These are phyloP conservation scores for Trichosporon ovoides DNA, from an alignment of 1,284 basidiomycete species.

Conservation along the genomic window DNA sequence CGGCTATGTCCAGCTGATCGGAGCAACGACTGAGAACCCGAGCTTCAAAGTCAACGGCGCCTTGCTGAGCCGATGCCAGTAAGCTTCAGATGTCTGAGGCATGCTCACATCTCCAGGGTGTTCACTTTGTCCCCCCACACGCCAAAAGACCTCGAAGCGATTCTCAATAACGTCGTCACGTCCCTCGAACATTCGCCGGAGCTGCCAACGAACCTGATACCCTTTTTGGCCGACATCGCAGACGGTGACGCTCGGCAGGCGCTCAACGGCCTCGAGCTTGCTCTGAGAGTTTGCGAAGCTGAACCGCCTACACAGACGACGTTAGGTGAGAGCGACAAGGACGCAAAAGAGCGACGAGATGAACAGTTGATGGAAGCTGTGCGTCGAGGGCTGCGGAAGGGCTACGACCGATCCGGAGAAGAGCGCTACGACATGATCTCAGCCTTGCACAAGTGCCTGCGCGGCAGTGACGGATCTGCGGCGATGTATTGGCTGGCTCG, in stretches of 20 bases:
- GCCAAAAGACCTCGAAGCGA: slow-evolving; percentile 36
- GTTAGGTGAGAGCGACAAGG: slow-evolving; percentile 8
- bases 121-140: slow-evolving; percentile 42
- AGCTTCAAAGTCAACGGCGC: slow-evolving; percentile 77
- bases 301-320: slow-evolving; percentile 22
- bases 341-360: slow-evolving; percentile 20
- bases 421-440: slow-evolving; percentile 80
- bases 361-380: slow-evolving; percentile 48
- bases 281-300: slow-evolving; percentile 42
- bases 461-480: slow-evolving; percentile 71
- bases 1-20: slow-evolving; percentile 73
- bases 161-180: slow-evolving; percentile 37
- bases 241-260: slow-evolving; percentile 53
- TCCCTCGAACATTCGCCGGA: slow-evolving; percentile 39
- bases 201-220: slow-evolving; percentile 52
- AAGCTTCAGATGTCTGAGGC: slow-evolving; percentile 26
- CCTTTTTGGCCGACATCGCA: slow-evolving; percentile 49
- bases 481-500: slow-evolving; percentile 85
- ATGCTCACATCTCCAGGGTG: slow-evolving; percentile 26
- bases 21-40: slow-evolving; percentile 88
- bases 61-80: slow-evolving; percentile 74
- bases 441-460: slow-evolving; percentile 78
- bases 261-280: slow-evolving; percentile 50
- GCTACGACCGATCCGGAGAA: slow-evolving; percentile 71
- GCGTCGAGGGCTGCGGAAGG: slow-evolving; percentile 45